Evolutionary conservation across 2,329 filamentous ascomycete genomes (phyloP).

Genomic region (Arthrinium phaeospermum): DNA sequence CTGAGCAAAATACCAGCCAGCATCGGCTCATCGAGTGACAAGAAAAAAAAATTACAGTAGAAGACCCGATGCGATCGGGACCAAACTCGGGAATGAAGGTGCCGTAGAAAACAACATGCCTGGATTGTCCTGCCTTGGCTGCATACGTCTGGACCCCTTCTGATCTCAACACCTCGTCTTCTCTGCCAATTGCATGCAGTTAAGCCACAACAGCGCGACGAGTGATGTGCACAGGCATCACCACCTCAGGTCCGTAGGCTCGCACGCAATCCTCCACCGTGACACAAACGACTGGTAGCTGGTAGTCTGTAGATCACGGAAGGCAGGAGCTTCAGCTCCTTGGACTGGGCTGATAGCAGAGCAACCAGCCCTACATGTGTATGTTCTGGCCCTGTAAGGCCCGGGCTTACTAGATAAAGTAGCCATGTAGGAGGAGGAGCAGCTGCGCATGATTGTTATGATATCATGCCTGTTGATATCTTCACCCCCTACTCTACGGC

Average conservation of each 20-base stretch:
- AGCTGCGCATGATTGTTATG: not conserved
- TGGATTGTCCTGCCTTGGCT: not conserved
- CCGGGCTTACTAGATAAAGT: not conserved
- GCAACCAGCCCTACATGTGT: no score
- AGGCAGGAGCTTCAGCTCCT: not conserved
- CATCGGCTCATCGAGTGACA: not conserved
- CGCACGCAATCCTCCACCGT: not conserved
- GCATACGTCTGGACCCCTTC: not conserved
- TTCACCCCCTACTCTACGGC: not conserved
- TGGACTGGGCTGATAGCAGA: no score
- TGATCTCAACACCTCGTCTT: not conserved
- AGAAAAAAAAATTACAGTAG: not conserved
- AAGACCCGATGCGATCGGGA: not conserved
- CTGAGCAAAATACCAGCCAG: not conserved
- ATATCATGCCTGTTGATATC: constrained; percentile 3
- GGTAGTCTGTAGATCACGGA: not conserved
- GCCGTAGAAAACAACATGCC: not conserved
- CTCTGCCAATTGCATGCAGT: not conserved
- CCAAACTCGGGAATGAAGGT: not conserved
- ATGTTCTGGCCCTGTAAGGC: not conserved
- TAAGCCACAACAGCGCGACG: not conserved
- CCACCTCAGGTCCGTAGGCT: not conserved
- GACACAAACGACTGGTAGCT: no score
- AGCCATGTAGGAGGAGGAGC: not conserved
- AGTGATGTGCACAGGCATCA: not conserved